Percentiles rank a stretch among this genome's conserved stretches.
Evolutionary conservation across 305 asterid genomes (phyloP).

Genomic region (Fraxinus platypoda): DNA sequence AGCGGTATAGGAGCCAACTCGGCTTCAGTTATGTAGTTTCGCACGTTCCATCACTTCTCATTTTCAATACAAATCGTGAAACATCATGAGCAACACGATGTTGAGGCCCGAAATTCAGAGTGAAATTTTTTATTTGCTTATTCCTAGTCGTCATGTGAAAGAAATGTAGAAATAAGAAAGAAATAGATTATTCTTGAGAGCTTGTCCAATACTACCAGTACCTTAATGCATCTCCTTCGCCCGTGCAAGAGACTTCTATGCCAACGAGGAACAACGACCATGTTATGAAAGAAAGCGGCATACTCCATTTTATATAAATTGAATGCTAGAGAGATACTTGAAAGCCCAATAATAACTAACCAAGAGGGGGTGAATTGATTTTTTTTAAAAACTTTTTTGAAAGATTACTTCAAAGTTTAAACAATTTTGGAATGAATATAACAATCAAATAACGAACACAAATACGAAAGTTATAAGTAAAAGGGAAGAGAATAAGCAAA

Average conservation of each 20-base stretch:
- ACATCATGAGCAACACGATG: not conserved
- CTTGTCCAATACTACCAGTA: not conserved
- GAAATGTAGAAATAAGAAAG: not conserved
- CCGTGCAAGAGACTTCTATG: not conserved
- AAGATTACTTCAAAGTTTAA: too few relatives aligned
- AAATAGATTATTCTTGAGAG: not conserved
- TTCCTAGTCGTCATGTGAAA: not conserved
- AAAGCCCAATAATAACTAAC: too few relatives aligned
- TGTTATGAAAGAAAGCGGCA: not conserved
- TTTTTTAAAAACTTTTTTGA: too few relatives aligned
- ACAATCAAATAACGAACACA: too few relatives aligned
- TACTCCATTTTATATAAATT: not conserved
- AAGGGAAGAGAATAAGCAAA: too few relatives aligned
- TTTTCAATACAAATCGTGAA: not conserved
- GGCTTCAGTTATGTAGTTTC: conserved; percentile 26
- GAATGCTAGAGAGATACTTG: not conserved
- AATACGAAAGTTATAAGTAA: too few relatives aligned
- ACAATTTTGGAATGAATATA: too few relatives aligned
- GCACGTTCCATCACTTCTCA: not conserved
- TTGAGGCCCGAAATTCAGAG: not conserved
- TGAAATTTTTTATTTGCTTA: not conserved
- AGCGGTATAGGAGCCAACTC: conserved; percentile 18
- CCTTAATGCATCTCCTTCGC: not conserved
- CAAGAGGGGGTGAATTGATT: too few relatives aligned
- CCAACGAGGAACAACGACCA: not conserved